These are phyloP conservation scores for Aspergillus ibericus DNA, from an alignment of 2,329 filamentous ascomycete species.

Conservation along the genomic window DNA sequence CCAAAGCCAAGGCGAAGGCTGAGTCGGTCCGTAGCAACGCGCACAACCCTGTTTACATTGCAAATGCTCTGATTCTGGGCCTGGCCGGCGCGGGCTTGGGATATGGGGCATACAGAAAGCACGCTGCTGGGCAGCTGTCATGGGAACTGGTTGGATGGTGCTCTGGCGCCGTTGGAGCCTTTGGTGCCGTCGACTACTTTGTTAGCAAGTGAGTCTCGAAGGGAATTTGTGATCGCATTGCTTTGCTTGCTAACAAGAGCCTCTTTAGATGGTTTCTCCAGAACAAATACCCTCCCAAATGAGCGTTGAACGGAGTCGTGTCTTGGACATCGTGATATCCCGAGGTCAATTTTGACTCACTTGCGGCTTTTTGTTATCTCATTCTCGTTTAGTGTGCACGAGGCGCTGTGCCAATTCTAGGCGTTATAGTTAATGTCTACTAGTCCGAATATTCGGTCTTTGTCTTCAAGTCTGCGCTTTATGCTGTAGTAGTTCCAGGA, in stretches of 20 bases:
- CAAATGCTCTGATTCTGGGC: conserved; percentile 46
- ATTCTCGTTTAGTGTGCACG: neutral
- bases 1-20: conserved; percentile 35
- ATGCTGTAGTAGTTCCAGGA: too few relatives aligned
- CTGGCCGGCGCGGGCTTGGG: conserved; percentile 45
- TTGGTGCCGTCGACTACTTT: conserved; percentile 49
- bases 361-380: neutral
- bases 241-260: conserved; percentile 12
- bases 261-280: conserved; percentile 49
- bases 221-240: neutral
- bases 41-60: conserved; percentile 49
- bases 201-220: conserved; percentile 49
- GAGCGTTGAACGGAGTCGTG: conserved; percentile 11
- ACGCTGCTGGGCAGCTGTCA: conserved; percentile 46
- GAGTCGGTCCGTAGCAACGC: conserved; percentile 37
- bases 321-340: neutral
- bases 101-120: conserved; percentile 50
- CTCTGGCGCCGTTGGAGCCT: conserved; percentile 45
- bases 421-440: neutral
- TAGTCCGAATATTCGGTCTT: neutral
- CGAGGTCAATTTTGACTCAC: neutral
- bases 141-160: conserved; percentile 47
- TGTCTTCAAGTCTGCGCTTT: neutral
- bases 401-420: neutral
- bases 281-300: conserved; percentile 53